A percentile compares a stretch with the other conserved stretches of the same genome.
Evolutionary conservation across 1,284 basidiomycete genomes (phyloP).

Genomic region (Malassezia yamatoensis): DNA sequence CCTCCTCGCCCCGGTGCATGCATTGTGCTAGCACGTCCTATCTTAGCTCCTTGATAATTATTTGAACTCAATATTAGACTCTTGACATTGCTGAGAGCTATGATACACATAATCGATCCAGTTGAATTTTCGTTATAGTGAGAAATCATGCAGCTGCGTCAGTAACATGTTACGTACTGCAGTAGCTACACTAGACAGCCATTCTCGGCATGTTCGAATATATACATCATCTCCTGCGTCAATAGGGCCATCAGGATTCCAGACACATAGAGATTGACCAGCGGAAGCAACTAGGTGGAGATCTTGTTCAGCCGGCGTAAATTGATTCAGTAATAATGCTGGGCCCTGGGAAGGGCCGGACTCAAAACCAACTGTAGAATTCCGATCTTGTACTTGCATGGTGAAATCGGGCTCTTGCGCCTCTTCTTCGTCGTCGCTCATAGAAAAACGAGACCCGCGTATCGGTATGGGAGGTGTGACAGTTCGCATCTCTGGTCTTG

Average conservation of each 20-base stretch:
- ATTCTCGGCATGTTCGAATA: slow-evolving; percentile 7
- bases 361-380: too few relatives aligned
- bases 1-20: background rate
- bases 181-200: slow-evolving; percentile 7
- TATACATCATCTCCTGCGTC: slow-evolving; percentile 9
- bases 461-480: slow-evolving; percentile 1
- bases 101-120: background rate
- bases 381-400: too few relatives aligned
- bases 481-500: background rate
- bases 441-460: slow-evolving; percentile 4
- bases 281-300: background rate
- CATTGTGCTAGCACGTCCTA: background rate
- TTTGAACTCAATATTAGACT: background rate
- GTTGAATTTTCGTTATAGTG: background rate
- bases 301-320: background rate
- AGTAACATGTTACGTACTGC: slow-evolving; percentile 7
- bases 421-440: slow-evolving; percentile 16
- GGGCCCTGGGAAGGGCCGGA: too few relatives aligned
- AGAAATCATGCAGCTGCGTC: background rate
- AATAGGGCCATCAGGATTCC: slow-evolving; percentile 15
- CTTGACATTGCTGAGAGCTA: too few relatives aligned
- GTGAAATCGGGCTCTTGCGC: background rate
- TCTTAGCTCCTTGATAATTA: background rate
- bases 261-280: slow-evolving; percentile 5
- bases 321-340: background rate